Evolutionary conservation across 768 basidiomycete species (phyloP).

Genomic region (Rhodotorula babjevae): DNA sequence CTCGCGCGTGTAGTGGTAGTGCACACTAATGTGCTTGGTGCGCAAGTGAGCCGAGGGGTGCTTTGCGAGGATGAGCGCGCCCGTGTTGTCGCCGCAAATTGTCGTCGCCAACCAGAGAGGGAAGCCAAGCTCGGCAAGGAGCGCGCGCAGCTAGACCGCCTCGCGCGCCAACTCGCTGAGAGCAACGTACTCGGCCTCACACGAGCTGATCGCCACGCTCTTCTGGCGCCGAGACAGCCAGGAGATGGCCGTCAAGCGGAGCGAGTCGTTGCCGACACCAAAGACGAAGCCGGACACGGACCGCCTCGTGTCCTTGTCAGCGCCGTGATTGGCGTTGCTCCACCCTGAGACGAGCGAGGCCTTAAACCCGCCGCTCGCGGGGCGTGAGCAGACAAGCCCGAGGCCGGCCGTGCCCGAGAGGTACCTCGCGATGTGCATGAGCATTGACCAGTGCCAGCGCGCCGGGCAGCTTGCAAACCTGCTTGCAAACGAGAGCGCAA

Average conservation of each 20-base stretch:
- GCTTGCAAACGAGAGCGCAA: constrained; percentile 43
- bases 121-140: constrained; percentile 32
- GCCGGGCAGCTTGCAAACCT: not conserved
- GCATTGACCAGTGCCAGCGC: not conserved
- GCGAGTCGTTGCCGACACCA: not conserved
- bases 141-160: constrained; percentile 46
- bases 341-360: not conserved
- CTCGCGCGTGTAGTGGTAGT: constrained; percentile 47
- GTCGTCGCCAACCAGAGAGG: not conserved
- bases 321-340: not conserved
- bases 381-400: constrained; percentile 40
- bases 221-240: not conserved
- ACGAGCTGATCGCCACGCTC: not conserved
- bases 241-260: not conserved
- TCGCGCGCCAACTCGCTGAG: constrained; percentile 46
- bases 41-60: constrained; percentile 34
- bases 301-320: not conserved
- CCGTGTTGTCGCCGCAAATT: constrained; percentile 11
- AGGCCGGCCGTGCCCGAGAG: constrained; percentile 44
- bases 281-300: constrained; percentile 1
- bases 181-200: constrained; percentile 3
- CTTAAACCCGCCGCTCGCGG: constrained; percentile 4
- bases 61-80: constrained; percentile 18
- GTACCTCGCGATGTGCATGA: constrained; percentile 51
- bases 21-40: constrained; percentile 49